These are phyloP conservation scores for Talaromyces stipitatus DNA, from an alignment of 495 filamentous ascomycete species.

Conservation along the genomic window DNA sequence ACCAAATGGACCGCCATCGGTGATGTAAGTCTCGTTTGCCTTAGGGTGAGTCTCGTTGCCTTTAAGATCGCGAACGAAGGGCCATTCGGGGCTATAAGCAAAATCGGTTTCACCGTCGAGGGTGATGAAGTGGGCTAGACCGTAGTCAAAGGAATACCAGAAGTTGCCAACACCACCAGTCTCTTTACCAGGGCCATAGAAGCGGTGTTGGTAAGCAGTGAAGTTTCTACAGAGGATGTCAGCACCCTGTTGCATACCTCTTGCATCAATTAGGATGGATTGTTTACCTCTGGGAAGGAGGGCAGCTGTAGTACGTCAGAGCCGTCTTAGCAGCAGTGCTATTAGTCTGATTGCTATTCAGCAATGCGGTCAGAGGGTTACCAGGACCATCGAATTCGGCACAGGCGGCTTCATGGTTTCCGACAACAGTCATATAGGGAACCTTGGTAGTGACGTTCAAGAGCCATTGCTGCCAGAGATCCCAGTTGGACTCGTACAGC, in stretches of 20 bases:
- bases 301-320: slow-evolving; percentile 47
- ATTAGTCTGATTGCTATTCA: slow-evolving; percentile 29
- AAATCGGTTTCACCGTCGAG: slow-evolving; percentile 46
- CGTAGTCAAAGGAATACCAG: slow-evolving; percentile 52
- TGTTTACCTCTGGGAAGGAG: slow-evolving; percentile 39
- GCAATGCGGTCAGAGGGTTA: slow-evolving; percentile 39
- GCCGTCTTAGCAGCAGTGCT: slow-evolving; percentile 16
- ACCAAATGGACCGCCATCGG: slow-evolving; percentile 45
- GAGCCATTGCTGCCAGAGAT: slow-evolving; percentile 43
- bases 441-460: slow-evolving; percentile 28
- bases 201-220: slow-evolving; percentile 43
- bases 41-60: slow-evolving; percentile 32
- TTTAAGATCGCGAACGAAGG: slow-evolving; percentile 29
- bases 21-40: slow-evolving; percentile 34
- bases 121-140: slow-evolving; percentile 42
- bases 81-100: slow-evolving; percentile 33
- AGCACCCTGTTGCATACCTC: too few relatives aligned
- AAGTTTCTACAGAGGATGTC: slow-evolving; percentile 30
- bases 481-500: slow-evolving; percentile 42
- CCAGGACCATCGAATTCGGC: slow-evolving; percentile 43
- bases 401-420: slow-evolving; percentile 43
- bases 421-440: slow-evolving; percentile 41
- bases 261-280: background rate
- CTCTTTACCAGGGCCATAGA: slow-evolving; percentile 34
- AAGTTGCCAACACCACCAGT: slow-evolving; percentile 35